These are phyloP conservation scores for Starmerella apis DNA, from an alignment of 805 yeast species.

Conservation along the genomic window DNA sequence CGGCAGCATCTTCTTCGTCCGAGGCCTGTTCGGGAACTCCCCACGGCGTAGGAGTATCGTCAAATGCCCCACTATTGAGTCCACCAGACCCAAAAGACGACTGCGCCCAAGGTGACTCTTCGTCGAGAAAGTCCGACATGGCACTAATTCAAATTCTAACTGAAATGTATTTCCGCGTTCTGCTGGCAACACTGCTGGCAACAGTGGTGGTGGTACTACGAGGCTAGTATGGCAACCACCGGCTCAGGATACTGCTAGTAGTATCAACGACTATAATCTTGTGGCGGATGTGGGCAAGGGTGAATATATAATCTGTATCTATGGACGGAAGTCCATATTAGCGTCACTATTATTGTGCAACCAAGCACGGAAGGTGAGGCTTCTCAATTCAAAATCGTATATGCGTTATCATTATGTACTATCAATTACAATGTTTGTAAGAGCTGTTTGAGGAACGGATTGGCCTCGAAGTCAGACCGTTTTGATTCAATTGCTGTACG, in stretches of 20 bases:
- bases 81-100: not conserved
- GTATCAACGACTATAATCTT: not conserved
- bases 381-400: too few species aligned
- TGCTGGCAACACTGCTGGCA: not conserved
- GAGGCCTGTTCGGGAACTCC: not conserved
- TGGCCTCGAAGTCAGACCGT: constrained; percentile 14
- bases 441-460: constrained; percentile 17
- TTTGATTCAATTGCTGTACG: constrained; percentile 10
- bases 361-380: too few species aligned
- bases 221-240: not conserved
- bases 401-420: not conserved
- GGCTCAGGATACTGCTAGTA: not conserved
- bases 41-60: not conserved
- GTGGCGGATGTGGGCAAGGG: not conserved
- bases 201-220: not conserved
- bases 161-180: not conserved
- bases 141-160: not conserved
- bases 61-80: not conserved
- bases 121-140: constrained; percentile 15
- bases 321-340: too few species aligned
- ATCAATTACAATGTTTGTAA: constrained; percentile 4
- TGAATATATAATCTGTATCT: not conserved
- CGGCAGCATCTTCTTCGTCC: not conserved
- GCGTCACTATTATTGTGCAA: too few species aligned
- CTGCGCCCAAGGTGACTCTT: constrained; percentile 20